Evolutionary conservation across 345 rosid species (phyloP), one percentile per base, ranked within the genome.

Genomic region (Eucalyptus curtisii): DNA sequence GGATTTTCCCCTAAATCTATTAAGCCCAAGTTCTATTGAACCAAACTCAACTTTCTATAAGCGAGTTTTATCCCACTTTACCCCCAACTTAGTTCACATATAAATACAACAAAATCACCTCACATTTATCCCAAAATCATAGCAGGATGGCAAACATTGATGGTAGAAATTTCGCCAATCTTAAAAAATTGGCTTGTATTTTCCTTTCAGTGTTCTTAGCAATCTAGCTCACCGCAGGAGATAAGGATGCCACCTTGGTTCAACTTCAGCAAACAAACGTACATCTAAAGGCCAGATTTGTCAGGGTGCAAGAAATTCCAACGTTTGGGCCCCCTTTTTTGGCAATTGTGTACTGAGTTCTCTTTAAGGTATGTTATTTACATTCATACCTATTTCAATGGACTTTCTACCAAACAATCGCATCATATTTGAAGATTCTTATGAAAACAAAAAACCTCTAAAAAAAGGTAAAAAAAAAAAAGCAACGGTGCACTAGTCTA

Each of bases 161-260:
- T 40, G 2, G 14, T 24, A 3, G 0, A 40, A 7, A 10, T 40
- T 7, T 40, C 9, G 4, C 47, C 5, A 12, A 11, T 20, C 47
- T 40, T 76, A 25, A 40, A 68, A 76, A 76, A 20, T 10, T 40
- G 47, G 2, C 30, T 76, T 0, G 5, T 13, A 6, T 76, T 76
- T 76, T 76, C 30, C 8, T 68, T 68, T 2, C 3, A 15, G 16
- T n/a, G 50, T 49, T 49, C 50, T 49, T 49, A 49, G 50, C 50
- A 49, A 49, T 49, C 16, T 49, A 49, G 50, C 22, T 68, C 12
- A 33, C 33, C 10, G 5, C 13, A 31, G 4, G 82, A 40, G 15
- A 76, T 24, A 20, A 37, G 47, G 27, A 37, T 20, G 82, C 27
- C 82, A 20, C 14, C 27, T 76, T 8, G 30, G 22, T 40, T 76